A percentile compares a stretch with the other conserved stretches of the same genome.
Conservation (phyloP, 164 flowering plant genomes). For the Taxillus chinensis region DNA sequence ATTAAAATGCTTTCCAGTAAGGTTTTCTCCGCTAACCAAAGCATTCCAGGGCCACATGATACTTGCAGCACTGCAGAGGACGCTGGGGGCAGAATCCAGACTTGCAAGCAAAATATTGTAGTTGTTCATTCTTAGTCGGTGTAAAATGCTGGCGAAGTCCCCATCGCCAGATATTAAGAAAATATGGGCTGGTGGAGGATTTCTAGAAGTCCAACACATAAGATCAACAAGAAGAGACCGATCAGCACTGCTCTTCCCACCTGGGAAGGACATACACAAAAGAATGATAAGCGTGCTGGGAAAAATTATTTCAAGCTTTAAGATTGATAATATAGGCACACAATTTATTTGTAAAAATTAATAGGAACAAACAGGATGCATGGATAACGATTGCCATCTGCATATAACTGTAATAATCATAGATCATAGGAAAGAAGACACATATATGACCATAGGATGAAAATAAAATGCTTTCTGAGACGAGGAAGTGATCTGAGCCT, state of each 20-base stretch:
- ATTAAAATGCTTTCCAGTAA: conserved; percentile 64
- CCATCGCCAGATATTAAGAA: conserved; percentile 80
- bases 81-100: conserved; percentile 39
- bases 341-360: no score
- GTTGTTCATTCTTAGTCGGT: conserved; percentile 73
- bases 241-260: conserved; percentile 87
- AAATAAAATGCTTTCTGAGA: no score
- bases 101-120: conserved; percentile 73
- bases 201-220: conserved; percentile 71
- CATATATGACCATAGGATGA: no score
- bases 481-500: no score
- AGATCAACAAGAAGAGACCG: conserved; percentile 68
- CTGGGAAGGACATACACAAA: conserved; percentile 19
- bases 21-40: conserved; percentile 55
- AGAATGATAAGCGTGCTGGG: not conserved
- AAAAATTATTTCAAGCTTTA: no score
- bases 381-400: no score
- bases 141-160: conserved; percentile 62
- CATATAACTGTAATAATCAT: no score
- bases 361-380: no score
- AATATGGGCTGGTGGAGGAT: conserved; percentile 95
- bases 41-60: conserved; percentile 85
- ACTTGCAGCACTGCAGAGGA: conserved; percentile 80
- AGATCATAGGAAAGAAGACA: no score
- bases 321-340: no score